Evolutionary conservation across 2,329 filamentous ascomycete species (phyloP).

Genomic region (Pseudofabraea citricarpa): DNA sequence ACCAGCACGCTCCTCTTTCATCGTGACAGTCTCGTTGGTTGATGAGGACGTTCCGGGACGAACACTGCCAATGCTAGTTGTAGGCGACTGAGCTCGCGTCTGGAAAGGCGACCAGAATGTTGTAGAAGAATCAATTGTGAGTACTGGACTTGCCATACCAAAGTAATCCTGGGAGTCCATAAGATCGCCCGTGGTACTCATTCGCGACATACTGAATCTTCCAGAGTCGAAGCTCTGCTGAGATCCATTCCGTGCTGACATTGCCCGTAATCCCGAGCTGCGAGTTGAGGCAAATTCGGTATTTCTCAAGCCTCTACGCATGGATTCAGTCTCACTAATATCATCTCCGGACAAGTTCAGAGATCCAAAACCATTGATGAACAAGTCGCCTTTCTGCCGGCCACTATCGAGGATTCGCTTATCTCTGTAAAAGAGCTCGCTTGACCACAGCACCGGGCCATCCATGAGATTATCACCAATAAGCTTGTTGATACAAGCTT

Average conservation of each 20-base stretch:
- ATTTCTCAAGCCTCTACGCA: slow-evolving; percentile 29
- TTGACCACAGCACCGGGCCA: slow-evolving; percentile 87
- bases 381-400: slow-evolving; percentile 42
- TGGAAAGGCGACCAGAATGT: slow-evolving; percentile 92
- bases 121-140: slow-evolving; percentile 68
- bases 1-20: slow-evolving; percentile 46
- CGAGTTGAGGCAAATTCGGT: slow-evolving; percentile 41
- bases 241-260: slow-evolving; percentile 58
- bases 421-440: slow-evolving; percentile 79
- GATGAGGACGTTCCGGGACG: slow-evolving; percentile 64
- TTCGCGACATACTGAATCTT: slow-evolving; percentile 54
- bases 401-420: slow-evolving; percentile 48
- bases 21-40: slow-evolving; percentile 61
- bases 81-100: slow-evolving; percentile 56
- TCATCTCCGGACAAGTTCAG: slow-evolving; percentile 43
- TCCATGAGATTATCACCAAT: slow-evolving; percentile 81
- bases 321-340: slow-evolving; percentile 18
- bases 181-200: slow-evolving; percentile 56
- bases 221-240: slow-evolving; percentile 68
- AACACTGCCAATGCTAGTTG: slow-evolving; percentile 55
- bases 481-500: slow-evolving; percentile 78
- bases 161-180: slow-evolving; percentile 69
- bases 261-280: slow-evolving; percentile 52
- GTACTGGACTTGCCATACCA: slow-evolving; percentile 60
- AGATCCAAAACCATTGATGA: slow-evolving; percentile 40